Base-by-base conservation (phyloP, 2,329 filamentous ascomycete species). In the Hortaea sp. region DNA sequence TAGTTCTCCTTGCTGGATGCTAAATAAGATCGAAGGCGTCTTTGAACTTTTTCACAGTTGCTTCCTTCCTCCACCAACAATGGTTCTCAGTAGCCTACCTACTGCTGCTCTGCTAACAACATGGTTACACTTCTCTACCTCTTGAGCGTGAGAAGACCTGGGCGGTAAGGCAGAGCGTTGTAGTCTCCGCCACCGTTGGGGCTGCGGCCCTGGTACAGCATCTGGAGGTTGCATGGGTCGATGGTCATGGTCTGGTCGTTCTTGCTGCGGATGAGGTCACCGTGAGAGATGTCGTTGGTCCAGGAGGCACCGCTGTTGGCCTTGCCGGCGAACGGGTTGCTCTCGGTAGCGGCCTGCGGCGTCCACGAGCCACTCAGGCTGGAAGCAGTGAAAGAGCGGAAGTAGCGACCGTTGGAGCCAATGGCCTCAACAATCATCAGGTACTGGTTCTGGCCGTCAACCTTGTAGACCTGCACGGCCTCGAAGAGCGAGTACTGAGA, bases 211-310 rank as follows among this genome's bases (percentile, higher is more conserved):
- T 84, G 81, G 62, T 81, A 84, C 29, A 84, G 69, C 38, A 82
- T 56, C 66, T 81, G 74, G 57, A 84, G 64, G 58, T 81, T 81
- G 68, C 81, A 84, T 1, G 78, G 68, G 55, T 82, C 76, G 48
- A 84, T 59, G 0, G 75, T 73, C 65, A 81, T 73, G 1, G 78
- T 84, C 67, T 84, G 74, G 55, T 84, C 79, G 2, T 72, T 58
- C 55, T 69, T 74, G 47, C 51, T 68, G 48, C 79, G 72, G 47
- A 82, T 57, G 37, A 83, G 60, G 50, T 84, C 81, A 32, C 81
- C 81, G 56, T 82, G 78, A 57, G 75, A 80, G 59, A 84, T 82
- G 49, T 82, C 78, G 59, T 81, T 76, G 41, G 79, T 81, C 80
- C 80, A 84, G 12, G 70, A 71, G 1, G 77, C 77, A 34, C 77